Evolutionary conservation across 768 basidiomycete genomes (phyloP).

Genomic region (Mycena haematopus): DNA sequence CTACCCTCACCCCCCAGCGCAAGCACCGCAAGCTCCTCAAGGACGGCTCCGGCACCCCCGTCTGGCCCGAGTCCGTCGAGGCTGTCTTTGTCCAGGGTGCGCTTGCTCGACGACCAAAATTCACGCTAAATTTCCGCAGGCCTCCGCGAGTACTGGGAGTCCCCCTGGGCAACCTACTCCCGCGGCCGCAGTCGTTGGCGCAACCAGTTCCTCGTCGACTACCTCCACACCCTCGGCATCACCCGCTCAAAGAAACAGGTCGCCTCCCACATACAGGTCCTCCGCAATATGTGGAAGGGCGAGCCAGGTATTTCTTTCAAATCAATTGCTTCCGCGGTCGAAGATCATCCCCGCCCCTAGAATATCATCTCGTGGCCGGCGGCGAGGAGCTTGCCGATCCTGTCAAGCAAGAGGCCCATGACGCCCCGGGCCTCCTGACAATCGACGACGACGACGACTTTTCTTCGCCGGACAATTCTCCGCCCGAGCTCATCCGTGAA

Average conservation of each 20-base stretch:
- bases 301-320: slow-evolving; percentile 59
- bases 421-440: slow-evolving; percentile 46
- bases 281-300: slow-evolving; percentile 90
- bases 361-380: slow-evolving; percentile 81
- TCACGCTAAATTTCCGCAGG: slow-evolving; percentile 46
- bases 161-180: slow-evolving; percentile 78
- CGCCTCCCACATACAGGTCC: slow-evolving; percentile 86
- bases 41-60: slow-evolving; percentile 76
- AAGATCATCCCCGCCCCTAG: slow-evolving; percentile 42
- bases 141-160: slow-evolving; percentile 79
- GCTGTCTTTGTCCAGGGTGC: slow-evolving; percentile 77
- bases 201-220: slow-evolving; percentile 86
- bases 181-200: slow-evolving; percentile 80
- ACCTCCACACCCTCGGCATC: slow-evolving; percentile 72
- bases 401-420: slow-evolving; percentile 61
- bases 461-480: slow-evolving; percentile 53
- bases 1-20: slow-evolving; percentile 71
- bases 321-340: slow-evolving; percentile 12
- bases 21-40: slow-evolving; percentile 88
- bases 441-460: slow-evolving; percentile 53
- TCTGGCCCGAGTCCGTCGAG: slow-evolving; percentile 85
- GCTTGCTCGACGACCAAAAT: too few species aligned
- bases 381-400: slow-evolving; percentile 73
- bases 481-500: slow-evolving; percentile 50
- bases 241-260: slow-evolving; percentile 86